Evolutionary conservation across 1,284 basidiomycete species (phyloP).

Genomic region (Polyporus tsugae): DNA sequence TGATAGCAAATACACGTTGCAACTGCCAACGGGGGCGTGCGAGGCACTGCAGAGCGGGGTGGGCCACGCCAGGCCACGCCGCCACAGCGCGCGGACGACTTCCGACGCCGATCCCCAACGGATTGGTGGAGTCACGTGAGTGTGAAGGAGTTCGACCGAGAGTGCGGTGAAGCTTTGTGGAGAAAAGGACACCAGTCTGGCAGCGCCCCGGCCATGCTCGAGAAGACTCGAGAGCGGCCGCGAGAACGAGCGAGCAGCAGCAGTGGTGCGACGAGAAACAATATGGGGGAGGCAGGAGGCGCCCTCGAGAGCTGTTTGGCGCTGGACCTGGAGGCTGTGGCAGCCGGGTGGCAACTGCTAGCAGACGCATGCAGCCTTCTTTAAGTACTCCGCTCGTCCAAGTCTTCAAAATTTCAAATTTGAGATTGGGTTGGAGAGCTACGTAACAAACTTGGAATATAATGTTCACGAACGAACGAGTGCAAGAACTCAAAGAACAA

Average conservation of each 20-base stretch:
- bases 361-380: too few relatives aligned
- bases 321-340: not conserved
- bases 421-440: not conserved
- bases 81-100: not conserved
- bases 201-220: conserved; percentile 22
- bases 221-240: conserved; percentile 31
- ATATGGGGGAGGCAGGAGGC: conserved; percentile 17
- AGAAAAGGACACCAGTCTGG: not conserved
- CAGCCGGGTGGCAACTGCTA: too few relatives aligned
- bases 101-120: conserved; percentile 28
- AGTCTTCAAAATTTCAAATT: too few relatives aligned
- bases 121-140: conserved; percentile 27
- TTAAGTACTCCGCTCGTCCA: not conserved
- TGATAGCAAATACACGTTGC: not conserved
- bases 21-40: not conserved
- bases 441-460: not conserved
- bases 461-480: not conserved
- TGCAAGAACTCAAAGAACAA: not conserved
- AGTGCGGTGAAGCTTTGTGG: not conserved
- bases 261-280: conserved; percentile 1
- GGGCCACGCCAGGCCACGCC: not conserved
- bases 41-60: not conserved
- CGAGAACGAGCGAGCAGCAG: conserved; percentile 4
- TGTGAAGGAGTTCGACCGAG: not conserved
- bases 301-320: conserved; percentile 16